Evolutionary conservation across 1,284 basidiomycete genomes (phyloP).

Genomic region (Sanghuangporus weigelae): DNA sequence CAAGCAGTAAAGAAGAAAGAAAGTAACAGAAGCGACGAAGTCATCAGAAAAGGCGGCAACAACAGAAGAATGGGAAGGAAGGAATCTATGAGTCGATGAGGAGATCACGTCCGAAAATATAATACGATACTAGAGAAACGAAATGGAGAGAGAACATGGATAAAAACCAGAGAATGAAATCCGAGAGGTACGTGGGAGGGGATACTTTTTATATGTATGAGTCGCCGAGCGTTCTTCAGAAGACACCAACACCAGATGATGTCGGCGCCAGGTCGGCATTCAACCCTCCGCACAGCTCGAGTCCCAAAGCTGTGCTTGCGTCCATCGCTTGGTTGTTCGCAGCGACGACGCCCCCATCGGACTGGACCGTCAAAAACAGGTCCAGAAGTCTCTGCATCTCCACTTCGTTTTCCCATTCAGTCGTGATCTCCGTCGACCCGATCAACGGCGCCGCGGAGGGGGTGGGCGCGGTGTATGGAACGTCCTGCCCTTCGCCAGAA

Average conservation of each 20-base stretch:
- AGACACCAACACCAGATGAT: slow-evolving; percentile 15
- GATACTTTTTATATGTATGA: slow-evolving; percentile 18
- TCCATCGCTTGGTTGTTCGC: slow-evolving; percentile 17
- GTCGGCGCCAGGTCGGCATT: slow-evolving; percentile 4
- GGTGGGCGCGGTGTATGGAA: slow-evolving; percentile 19
- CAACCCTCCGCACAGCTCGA: slow-evolving; percentile 24
- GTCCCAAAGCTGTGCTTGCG: slow-evolving; percentile 25
- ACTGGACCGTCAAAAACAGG: slow-evolving; percentile 38
- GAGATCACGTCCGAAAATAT: slow-evolving; percentile 21
- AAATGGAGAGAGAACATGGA: slow-evolving; percentile 21
- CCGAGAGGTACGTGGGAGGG: slow-evolving; percentile 18
- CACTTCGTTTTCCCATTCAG: slow-evolving; percentile 39
- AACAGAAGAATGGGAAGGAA: slow-evolving; percentile 1
- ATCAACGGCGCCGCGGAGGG: slow-evolving; percentile 21
- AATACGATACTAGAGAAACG: slow-evolving; percentile 19
- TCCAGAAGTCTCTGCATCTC: slow-evolving; percentile 62
- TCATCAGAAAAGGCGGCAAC: neutral
- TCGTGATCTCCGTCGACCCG: slow-evolving; percentile 16
- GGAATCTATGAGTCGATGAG: slow-evolving; percentile 13
- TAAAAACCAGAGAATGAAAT: slow-evolving; percentile 12
- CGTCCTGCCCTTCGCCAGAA: slow-evolving; percentile 18
- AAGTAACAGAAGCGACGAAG: neutral
- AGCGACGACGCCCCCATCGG: slow-evolving; percentile 26
- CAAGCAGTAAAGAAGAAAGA: slow-evolving; percentile 4
- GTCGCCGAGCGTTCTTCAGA: slow-evolving; percentile 1